phyloP scores from a whole-genome alignment of 768 basidiomycete species.

The Tricholoma furcatifolium region DNA sequence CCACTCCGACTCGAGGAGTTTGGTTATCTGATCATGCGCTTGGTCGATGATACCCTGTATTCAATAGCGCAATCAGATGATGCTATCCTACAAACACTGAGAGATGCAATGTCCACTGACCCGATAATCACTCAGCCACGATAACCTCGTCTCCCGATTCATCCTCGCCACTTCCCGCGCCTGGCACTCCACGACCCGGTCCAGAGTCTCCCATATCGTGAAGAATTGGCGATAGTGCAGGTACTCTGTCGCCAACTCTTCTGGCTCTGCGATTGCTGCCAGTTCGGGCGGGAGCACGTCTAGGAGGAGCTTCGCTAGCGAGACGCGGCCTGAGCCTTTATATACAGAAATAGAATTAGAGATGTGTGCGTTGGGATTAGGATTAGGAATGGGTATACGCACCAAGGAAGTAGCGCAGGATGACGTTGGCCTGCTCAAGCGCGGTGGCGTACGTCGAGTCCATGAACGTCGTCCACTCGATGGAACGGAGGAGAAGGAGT shows the following conservation, averaged over 20 bases:
- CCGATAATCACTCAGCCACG: slow-evolving; percentile 67
- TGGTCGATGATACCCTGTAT: slow-evolving; percentile 60
- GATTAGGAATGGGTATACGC: slow-evolving; percentile 16
- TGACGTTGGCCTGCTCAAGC: slow-evolving; percentile 83
- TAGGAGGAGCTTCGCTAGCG: slow-evolving; percentile 61
- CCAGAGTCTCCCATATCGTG: slow-evolving; percentile 66
- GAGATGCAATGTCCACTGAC: slow-evolving; percentile 30
- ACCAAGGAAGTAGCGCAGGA: slow-evolving; percentile 91
- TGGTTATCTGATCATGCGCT: slow-evolving; percentile 62
- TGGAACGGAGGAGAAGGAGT: slow-evolving; percentile 71
- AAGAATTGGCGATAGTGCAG: slow-evolving; percentile 83
- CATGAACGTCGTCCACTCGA: slow-evolving; percentile 90
- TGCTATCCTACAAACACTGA: too few species aligned
- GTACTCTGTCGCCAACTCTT: slow-evolving; percentile 72
- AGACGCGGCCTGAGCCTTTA: slow-evolving; percentile 70
- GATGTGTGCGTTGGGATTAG: too few species aligned
- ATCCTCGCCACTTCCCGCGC: slow-evolving; percentile 54
- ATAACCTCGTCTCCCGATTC: slow-evolving; percentile 54
- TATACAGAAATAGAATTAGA: too few species aligned
- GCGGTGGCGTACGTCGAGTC: slow-evolving; percentile 75
- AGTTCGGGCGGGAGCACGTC: slow-evolving; percentile 64
- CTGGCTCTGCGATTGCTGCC: slow-evolving; percentile 59
- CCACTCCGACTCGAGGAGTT: slow-evolving; percentile 79
- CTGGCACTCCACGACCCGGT: slow-evolving; percentile 59
- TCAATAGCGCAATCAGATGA: too few species aligned